Percentiles rank a stretch among this genome's conserved stretches.
Evolutionary conservation across 768 basidiomycete species (phyloP).

Genomic region (Trametes cubensis): DNA sequence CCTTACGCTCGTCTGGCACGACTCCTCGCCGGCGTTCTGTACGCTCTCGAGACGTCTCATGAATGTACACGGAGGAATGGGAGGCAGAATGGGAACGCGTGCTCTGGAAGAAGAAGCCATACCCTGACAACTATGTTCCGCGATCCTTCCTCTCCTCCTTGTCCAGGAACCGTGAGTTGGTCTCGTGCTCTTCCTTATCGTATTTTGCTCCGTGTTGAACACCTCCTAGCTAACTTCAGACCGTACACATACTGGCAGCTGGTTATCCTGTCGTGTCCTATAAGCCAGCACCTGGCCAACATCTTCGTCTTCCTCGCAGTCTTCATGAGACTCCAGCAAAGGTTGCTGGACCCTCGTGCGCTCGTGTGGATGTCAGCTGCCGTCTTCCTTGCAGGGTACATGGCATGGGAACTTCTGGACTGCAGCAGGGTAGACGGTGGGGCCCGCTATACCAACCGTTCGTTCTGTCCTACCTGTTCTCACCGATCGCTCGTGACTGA

Average conservation of each 20-base stretch:
- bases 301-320: slow-evolving; percentile 81
- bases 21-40: slow-evolving; percentile 22
- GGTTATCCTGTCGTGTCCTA: slow-evolving; percentile 67
- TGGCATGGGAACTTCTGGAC: slow-evolving; percentile 61
- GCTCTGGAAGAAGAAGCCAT: slow-evolving; percentile 76
- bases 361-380: slow-evolving; percentile 66
- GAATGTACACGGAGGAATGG: slow-evolving; percentile 45
- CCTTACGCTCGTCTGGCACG: slow-evolving; percentile 16
- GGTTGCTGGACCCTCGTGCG: slow-evolving; percentile 65
- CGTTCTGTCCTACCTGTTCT: slow-evolving; percentile 20
- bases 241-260: slow-evolving; percentile 79
- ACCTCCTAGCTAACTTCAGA: slow-evolving; percentile 71
- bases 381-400: slow-evolving; percentile 63
- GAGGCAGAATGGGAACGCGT: slow-evolving; percentile 67
- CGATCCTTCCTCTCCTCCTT: slow-evolving; percentile 77
- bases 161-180: slow-evolving; percentile 70
- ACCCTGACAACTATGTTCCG: slow-evolving; percentile 87
- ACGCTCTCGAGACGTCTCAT: slow-evolving; percentile 21
- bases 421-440: slow-evolving; percentile 32
- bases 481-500: background rate
- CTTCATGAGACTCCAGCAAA: slow-evolving; percentile 72
- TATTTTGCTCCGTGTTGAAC: background rate
- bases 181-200: background rate
- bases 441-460: slow-evolving; percentile 36
- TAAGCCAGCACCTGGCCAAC: slow-evolving; percentile 83